phyloP scores from a whole-genome alignment of 495 filamentous ascomycete species.

The Talaromyces ruber region DNA sequence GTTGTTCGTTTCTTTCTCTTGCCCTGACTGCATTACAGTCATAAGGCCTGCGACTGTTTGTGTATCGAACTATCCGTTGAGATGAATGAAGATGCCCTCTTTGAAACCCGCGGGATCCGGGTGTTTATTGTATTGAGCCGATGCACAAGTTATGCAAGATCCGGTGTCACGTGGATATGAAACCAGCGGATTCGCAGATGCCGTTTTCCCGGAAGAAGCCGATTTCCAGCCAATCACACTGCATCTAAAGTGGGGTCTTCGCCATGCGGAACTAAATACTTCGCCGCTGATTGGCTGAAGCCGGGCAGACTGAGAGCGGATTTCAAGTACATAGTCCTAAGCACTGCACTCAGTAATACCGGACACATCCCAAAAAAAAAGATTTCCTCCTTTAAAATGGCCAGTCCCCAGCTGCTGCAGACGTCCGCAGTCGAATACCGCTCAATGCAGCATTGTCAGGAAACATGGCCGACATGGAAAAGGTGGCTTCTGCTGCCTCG shows the following conservation, averaged over 20 bases:
- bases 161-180: background rate
- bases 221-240: background rate
- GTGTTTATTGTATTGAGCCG: background rate
- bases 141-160: background rate
- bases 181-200: background rate
- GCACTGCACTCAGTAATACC: background rate
- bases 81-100: background rate
- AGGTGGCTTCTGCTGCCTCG: background rate
- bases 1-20: background rate
- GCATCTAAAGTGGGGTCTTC: background rate
- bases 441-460: background rate
- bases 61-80: background rate
- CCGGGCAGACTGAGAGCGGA: background rate
- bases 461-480: constrained; percentile 3
- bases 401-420: background rate
- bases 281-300: no score
- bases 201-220: background rate
- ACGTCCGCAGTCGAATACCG: background rate
- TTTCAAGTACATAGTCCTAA: background rate
- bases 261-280: no score
- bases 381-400: background rate
- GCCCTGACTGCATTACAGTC: background rate
- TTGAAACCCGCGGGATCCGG: background rate
- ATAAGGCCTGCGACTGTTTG: background rate
- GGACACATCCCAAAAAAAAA: background rate